Evolutionary conservation across 768 basidiomycete genomes (phyloP), one percentile per base, ranked within the genome.

Genomic region (Dacryopinax spathularia): DNA sequence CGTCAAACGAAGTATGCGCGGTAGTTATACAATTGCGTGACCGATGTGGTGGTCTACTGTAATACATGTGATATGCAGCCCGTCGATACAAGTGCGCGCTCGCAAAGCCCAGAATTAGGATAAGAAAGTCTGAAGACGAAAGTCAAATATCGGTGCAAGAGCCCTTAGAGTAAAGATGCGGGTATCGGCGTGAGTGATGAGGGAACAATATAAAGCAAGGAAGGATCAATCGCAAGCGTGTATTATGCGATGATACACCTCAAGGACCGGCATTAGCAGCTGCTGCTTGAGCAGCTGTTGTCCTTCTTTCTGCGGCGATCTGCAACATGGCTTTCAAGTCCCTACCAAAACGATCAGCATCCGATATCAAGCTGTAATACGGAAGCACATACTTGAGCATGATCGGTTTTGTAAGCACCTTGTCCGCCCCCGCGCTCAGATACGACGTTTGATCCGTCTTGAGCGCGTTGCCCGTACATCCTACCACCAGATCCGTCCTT

Each of bases 401-500:
- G 48, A 56, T 56, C 3, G 70, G 70, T 61, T 71, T 71, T 29
- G 69, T 70, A 18, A 71, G 66, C 39, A 71, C 65, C 44, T 20
- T 61, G n/a, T 72, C 68, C 0, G 70, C 72, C 7, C 72, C 72
- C 4, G 68, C 66, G 18, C 66, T 65, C 36, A 69, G 56, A 63
- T 71, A 72, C 35, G 68, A 65, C 34, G 67, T 63, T 44, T 70
- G 70, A 62, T 71, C 70, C 15, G 61, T 37, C 34, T 66, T 63
- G 16, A 70, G 64, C 7, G 72, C 72, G 60, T 73, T 73, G 2
- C 72, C 73, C 2, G 73, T 74, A 2, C 71, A 70, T 1, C 72
- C 73, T 29, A 72, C 67, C 4, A 73, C 69, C 35, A 71, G 65
- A 31, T 72, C 72, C 34, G 65, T 67, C 20, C 72, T 60, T 10